A percentile compares a stretch with the other conserved stretches of the same genome.
Evolutionary conservation across 2,329 filamentous ascomycete genomes (phyloP).

Genomic region (Aspergillus unguis): DNA sequence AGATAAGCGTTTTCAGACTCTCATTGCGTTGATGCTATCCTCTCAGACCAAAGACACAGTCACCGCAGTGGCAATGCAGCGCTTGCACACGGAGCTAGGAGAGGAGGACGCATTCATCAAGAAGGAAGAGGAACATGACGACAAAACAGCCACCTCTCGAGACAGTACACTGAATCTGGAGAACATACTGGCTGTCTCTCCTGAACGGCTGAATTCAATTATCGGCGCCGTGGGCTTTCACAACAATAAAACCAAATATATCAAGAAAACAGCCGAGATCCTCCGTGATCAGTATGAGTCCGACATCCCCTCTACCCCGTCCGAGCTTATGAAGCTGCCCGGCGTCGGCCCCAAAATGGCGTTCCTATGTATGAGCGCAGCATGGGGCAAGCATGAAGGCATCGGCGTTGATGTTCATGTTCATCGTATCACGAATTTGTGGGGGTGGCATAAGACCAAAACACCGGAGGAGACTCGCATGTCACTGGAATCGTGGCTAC

Average conservation of each 20-base stretch:
- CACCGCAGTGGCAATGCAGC: constrained; percentile 76
- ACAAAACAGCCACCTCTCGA: constrained; percentile 22
- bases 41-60: constrained; percentile 93
- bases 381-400: constrained; percentile 66
- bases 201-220: constrained; percentile 64
- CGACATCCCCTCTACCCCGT: constrained; percentile 77
- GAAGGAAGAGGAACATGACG: constrained; percentile 23
- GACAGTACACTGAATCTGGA: constrained; percentile 64
- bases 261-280: constrained; percentile 71
- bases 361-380: constrained; percentile 78
- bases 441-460: constrained; percentile 83
- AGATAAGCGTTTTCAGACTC: constrained; percentile 76
- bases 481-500: constrained; percentile 77
- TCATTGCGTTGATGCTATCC: constrained; percentile 84
- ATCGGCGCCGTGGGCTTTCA: constrained; percentile 88
- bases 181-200: constrained; percentile 70
- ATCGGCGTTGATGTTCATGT: constrained; percentile 96
- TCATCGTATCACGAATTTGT: constrained; percentile 89
- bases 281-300: constrained; percentile 66
- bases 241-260: constrained; percentile 85
- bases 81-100: constrained; percentile 70
- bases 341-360: constrained; percentile 96
- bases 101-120: constrained; percentile 21
- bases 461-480: constrained; percentile 77
- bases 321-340: constrained; percentile 71